These are phyloP conservation scores for Testicularia cyperi DNA, from an alignment of 1,284 basidiomycete species.

Conservation along the genomic window DNA sequence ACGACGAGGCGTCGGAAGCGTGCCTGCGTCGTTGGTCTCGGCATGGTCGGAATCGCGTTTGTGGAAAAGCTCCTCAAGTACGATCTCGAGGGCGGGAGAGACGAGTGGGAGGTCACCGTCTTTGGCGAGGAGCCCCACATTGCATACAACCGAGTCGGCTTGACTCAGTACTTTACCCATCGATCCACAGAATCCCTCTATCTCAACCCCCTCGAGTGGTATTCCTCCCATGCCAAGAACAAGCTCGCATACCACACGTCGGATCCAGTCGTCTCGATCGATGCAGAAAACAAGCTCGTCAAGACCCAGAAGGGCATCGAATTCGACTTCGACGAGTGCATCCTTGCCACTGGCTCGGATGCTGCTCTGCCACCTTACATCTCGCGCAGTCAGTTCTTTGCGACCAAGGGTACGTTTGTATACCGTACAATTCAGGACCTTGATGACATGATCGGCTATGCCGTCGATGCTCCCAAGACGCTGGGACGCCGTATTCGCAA, in stretches of 20 bases:
- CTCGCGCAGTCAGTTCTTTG: constrained; percentile 62
- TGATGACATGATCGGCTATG: constrained; percentile 45
- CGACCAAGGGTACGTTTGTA: constrained; percentile 68
- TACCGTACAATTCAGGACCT: constrained; percentile 69
- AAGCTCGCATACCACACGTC: constrained; percentile 54
- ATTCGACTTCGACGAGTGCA: constrained; percentile 66
- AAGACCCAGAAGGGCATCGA: constrained; percentile 64
- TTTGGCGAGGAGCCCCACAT: constrained; percentile 70
- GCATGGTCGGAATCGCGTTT: constrained; percentile 71
- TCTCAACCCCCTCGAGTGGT: constrained; percentile 69
- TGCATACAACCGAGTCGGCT: constrained; percentile 67
- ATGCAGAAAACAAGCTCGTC: constrained; percentile 64
- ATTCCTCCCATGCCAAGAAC: constrained; percentile 60
- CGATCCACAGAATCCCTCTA: constrained; percentile 70
- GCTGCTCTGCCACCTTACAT: constrained; percentile 71
- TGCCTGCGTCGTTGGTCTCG: constrained; percentile 68
- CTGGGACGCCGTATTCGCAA: constrained; percentile 32
- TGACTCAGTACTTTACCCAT: constrained; percentile 71
- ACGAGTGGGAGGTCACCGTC: constrained; percentile 42
- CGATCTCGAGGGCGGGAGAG: constrained; percentile 36
- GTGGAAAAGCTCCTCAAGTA: constrained; percentile 52
- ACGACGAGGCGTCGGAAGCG: constrained; percentile 11
- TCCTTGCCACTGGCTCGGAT: constrained; percentile 71
- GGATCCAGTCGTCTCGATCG: constrained; percentile 64
- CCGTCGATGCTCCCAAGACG: constrained; percentile 29